Conservation (phyloP, 1,139 yeast species). For the Yamadazyma siamensis region DNA sequence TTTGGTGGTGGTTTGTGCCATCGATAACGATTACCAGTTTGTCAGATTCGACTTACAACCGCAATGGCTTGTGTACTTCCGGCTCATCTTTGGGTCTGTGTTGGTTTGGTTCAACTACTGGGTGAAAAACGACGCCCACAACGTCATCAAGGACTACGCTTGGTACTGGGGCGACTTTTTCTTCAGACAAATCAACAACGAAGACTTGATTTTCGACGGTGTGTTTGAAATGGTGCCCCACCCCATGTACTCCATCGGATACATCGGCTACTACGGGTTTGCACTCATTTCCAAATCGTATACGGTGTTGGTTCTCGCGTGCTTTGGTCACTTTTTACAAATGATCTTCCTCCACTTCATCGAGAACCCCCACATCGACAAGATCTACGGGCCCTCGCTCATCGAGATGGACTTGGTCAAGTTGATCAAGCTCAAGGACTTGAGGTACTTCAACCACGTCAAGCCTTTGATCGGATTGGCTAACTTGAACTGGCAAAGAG, state of each 20-base stretch:
- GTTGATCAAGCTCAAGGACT: conserved; percentile 40
- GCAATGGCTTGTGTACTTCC: conserved; percentile 30
- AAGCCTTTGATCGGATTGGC: conserved; percentile 63
- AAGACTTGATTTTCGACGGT: conserved; percentile 81
- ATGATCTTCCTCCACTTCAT: conserved; percentile 74
- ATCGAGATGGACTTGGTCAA: conserved; percentile 36
- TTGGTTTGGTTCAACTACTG: conserved; percentile 73
- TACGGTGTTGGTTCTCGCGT: conserved; percentile 65
- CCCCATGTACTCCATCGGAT: conserved; percentile 92
- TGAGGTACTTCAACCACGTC: conserved; percentile 43
- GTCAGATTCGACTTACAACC: conserved; percentile 27
- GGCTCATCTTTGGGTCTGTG: conserved; percentile 41
- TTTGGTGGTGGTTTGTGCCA: conserved; percentile 59
- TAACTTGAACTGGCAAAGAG: conserved; percentile 65
- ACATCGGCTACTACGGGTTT: conserved; percentile 83
- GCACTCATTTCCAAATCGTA: conserved; percentile 78
- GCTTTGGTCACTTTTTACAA: conserved; percentile 76
- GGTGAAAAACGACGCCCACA: conserved; percentile 88
- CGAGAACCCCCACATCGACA: conserved; percentile 86
- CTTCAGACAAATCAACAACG: conserved; percentile 71
- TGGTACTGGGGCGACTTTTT: conserved; percentile 98
- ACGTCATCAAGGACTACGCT: conserved; percentile 86
- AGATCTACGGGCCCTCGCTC: conserved; percentile 58
- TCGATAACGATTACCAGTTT: conserved; percentile 41
- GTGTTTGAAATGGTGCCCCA: conserved; percentile 91